Conservation (phyloP, 169 alveolate species). For the Plasmodium coatneyi region DNA sequence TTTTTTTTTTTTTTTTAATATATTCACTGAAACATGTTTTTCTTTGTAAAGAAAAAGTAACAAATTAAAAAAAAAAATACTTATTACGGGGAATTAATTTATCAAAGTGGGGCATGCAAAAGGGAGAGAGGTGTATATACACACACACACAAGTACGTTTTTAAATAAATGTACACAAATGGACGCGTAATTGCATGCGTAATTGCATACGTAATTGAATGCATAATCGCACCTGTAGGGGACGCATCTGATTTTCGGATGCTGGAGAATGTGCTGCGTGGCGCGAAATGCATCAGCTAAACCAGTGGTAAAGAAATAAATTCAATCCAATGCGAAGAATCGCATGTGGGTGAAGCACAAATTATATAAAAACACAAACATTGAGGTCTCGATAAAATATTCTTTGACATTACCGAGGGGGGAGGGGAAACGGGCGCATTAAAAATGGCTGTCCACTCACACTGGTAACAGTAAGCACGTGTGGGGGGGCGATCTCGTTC, state of each 20-base stretch:
- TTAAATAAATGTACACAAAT: not conserved
- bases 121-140: not conserved
- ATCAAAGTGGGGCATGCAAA: not conserved
- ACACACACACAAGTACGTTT: not conserved
- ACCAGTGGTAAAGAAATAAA: not conserved
- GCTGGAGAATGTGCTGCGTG: not conserved
- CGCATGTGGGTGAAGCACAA: constrained; percentile 5
- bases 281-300: not conserved
- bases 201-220: not conserved
- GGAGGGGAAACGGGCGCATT: not conserved
- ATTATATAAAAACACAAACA: constrained; percentile 35
- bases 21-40: constrained; percentile 14
- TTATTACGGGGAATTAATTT: not conserved
- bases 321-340: not conserved
- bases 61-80: not conserved
- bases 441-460: not conserved
- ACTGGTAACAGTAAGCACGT: not conserved
- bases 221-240: not conserved
- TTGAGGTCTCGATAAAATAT: constrained; percentile 47
- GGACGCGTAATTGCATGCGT: not conserved
- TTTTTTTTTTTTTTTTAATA: not conserved
- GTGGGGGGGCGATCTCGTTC: not conserved
- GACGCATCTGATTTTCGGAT: not conserved
- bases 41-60: constrained; percentile 2
- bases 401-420: constrained; percentile 35